Evolutionary conservation across 169 alveolate species (phyloP), one percentile per base, ranked within the genome.

Genomic region (Cystoisospora suis): DNA sequence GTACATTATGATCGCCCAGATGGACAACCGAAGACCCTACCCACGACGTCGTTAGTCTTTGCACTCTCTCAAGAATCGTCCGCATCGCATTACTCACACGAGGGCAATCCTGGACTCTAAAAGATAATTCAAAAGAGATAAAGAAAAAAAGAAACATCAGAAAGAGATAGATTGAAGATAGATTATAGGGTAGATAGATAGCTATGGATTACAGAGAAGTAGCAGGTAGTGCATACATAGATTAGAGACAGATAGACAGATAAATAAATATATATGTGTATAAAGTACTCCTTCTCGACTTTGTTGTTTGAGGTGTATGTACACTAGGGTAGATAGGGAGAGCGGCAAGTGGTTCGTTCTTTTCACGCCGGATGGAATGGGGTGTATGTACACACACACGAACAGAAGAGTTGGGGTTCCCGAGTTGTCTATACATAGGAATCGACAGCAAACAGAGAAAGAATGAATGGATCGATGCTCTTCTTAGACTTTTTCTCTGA

Each of bases 1-100:
- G 99, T 46, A 97, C 98, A 86, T 97, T 97, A 90, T 97, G 97
- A 77, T 97, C 99, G 0, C 99, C 99, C 80, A 97, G 94, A 86
- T 97, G 99, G 29, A 97, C 95, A 87, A 97, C 96, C 56, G 97
- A 93, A 17, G 99, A 97, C 5, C 99, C 99, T 34, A 97, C 97
- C 99, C 99, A 97, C 34, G 96, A 94, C 12, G 97, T 97, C 34
- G 95, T 87, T 77, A 95, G 87, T 38, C 91, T 87, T 88, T 97
- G 98, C 72, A 97, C 98, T 45, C 94, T 81, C 75, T 94, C 94
- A 36, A 97, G 89, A 27, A 97, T 97, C 87, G 94, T 93, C 56
- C 95, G 49, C 87, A 91, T 86, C 53, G 88, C 91, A 20, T 38
- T 34, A 15, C 44, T 27, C 75, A 92, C 94, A 65, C 86, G 72